Conservation (phyloP, 1,284 basidiomycete genomes). For the Coniophora puteana region DNA sequence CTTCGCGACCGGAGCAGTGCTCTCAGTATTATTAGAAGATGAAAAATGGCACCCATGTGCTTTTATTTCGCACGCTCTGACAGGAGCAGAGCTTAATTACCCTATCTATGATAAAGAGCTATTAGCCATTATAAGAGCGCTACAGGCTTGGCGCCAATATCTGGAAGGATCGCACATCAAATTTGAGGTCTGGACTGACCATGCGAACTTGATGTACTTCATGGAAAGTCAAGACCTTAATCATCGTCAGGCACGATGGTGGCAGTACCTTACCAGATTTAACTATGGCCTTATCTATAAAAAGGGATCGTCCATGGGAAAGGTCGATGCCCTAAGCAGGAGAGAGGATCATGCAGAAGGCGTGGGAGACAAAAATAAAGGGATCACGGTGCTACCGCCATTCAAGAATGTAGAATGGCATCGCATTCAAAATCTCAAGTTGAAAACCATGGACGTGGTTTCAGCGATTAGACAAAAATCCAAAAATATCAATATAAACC, state of each 20-base stretch:
- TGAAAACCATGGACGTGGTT: too few relatives aligned
- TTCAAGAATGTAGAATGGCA: too few relatives aligned
- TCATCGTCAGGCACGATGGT: conserved; percentile 34
- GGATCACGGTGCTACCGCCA: conserved; percentile 25
- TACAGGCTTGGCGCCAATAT: conserved; percentile 21
- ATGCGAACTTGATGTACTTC: conserved; percentile 30
- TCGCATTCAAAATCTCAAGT: too few relatives aligned
- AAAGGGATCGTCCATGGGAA: conserved; percentile 29
- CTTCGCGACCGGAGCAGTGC: conserved; percentile 22
- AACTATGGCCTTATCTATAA: conserved; percentile 27
- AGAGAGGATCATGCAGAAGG: conserved; percentile 30
- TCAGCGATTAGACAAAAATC: too few relatives aligned
- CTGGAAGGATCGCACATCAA: conserved; percentile 18
- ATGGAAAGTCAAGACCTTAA: conserved; percentile 21
- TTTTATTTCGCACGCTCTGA: conserved; percentile 10
- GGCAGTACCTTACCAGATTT: conserved; percentile 19
- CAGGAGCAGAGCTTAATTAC: conserved; percentile 13
- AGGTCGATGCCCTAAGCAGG: conserved; percentile 38
- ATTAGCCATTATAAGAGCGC: conserved; percentile 18
- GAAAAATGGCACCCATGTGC: conserved; percentile 15
- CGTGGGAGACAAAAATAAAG: conserved; percentile 23
- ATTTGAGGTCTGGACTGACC: conserved; percentile 24
- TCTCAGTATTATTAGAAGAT: conserved; percentile 3
- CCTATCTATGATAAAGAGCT: conserved; percentile 22
- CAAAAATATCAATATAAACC: too few relatives aligned